These are phyloP conservation scores for Vaccinium vitisidaea DNA, from an alignment of 148 eudicot genomes.

Conservation along the genomic window DNA sequence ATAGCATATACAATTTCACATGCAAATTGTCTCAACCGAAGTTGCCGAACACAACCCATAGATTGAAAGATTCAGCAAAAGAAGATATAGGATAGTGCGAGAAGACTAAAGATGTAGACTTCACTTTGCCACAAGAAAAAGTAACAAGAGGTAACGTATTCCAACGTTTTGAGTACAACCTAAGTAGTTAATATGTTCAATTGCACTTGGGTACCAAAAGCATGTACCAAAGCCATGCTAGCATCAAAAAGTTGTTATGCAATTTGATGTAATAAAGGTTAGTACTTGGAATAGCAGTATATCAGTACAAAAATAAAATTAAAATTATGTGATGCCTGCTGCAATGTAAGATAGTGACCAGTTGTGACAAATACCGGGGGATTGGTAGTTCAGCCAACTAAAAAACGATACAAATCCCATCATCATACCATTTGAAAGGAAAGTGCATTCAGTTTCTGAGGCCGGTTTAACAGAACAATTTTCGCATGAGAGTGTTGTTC, in stretches of 20 bases:
- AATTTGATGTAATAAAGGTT: neutral
- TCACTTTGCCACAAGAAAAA: too few species aligned
- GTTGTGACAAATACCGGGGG: neutral
- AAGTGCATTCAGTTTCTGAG: constrained; percentile 90
- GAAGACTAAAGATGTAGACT: neutral
- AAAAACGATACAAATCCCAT: neutral
- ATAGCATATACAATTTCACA: neutral
- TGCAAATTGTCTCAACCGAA: neutral
- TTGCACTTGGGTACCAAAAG: neutral
- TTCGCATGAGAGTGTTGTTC: constrained; percentile 41
- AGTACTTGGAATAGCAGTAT: neutral
- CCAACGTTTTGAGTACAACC: too few species aligned
- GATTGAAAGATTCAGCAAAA: neutral
- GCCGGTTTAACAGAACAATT: constrained; percentile 60
- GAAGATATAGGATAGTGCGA: neutral
- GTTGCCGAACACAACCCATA: neutral
- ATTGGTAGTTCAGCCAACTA: neutral
- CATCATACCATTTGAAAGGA: constrained; percentile 64
- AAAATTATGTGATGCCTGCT: neutral
- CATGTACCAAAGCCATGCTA: neutral
- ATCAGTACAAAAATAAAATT: neutral
- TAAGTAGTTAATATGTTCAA: neutral
- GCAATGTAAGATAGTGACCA: neutral
- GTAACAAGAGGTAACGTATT: neutral
- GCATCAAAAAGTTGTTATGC: neutral